phyloP scores from a whole-genome alignment of 768 basidiomycete genomes.

The Lactarius sanguifluus region DNA sequence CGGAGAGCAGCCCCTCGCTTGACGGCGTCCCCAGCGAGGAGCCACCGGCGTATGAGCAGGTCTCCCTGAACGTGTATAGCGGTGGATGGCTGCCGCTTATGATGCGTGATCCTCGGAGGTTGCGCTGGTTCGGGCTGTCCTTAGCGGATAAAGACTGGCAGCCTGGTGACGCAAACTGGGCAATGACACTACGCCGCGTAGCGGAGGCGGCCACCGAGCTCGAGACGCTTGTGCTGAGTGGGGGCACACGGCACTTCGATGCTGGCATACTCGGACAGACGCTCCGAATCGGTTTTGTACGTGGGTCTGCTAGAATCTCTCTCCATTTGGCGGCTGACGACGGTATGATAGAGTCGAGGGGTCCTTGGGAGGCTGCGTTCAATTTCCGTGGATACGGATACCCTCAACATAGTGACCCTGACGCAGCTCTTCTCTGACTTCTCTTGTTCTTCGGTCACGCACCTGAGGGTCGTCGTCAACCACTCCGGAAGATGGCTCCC shows the following conservation, averaged over 20 bases:
- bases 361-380: conserved; percentile 19
- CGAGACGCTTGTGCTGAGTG: conserved; percentile 17
- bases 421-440: conserved; percentile 19
- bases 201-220: conserved; percentile 15
- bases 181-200: conserved; percentile 7
- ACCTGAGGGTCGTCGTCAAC: conserved; percentile 21
- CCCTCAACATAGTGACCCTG: conserved; percentile 2
- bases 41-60: conserved; percentile 9
- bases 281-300: conserved; percentile 15
- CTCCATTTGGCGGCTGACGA: conserved; percentile 3
- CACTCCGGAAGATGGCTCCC: conserved; percentile 11
- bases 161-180: neutral
- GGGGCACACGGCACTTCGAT: neutral
- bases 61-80: conserved; percentile 7
- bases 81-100: conserved; percentile 9
- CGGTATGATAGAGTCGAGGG: conserved; percentile 1
- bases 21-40: neutral
- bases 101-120: conserved; percentile 15
- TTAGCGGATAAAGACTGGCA: neutral
- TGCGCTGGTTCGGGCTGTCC: conserved; percentile 19
- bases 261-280: conserved; percentile 12
- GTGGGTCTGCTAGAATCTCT: neutral
- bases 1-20: neutral
- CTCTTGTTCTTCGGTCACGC: conserved; percentile 18
- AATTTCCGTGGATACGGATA: conserved; percentile 3